phyloP scores from a whole-genome alignment of 768 basidiomycete species.

The Tylopilus plumbeoviolaceoides region DNA sequence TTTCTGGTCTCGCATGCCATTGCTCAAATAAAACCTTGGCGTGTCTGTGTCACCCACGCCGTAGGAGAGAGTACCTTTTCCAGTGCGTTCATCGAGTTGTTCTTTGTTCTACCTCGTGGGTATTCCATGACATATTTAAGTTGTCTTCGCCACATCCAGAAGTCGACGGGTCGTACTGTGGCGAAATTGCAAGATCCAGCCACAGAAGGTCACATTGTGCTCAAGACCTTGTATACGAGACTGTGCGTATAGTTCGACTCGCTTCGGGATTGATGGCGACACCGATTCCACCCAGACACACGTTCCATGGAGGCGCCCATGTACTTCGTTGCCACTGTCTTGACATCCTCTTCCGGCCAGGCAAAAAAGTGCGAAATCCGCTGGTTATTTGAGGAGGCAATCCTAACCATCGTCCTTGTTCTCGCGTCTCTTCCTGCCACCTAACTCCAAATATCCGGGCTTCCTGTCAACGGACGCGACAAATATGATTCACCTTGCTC shows the following conservation, averaged over 20 bases:
- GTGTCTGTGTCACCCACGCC: too few species aligned
- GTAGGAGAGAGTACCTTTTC: too few species aligned
- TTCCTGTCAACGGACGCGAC: conserved; percentile 20
- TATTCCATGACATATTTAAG: conserved; percentile 21
- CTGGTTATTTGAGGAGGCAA: conserved; percentile 3
- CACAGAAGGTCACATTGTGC: conserved; percentile 22
- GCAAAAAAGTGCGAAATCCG: conserved; percentile 24
- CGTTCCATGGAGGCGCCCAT: conserved; percentile 14
- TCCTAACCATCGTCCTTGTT: conserved; percentile 24
- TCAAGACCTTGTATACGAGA: conserved; percentile 20
- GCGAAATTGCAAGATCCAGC: conserved; percentile 17
- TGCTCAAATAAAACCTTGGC: conserved; percentile 8
- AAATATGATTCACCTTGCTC: conserved; percentile 24
- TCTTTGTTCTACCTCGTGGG: conserved; percentile 19
- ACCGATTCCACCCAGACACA: conserved; percentile 16
- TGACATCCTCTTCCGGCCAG: conserved; percentile 21
- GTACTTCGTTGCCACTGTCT: conserved; percentile 9
- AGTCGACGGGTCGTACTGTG: conserved; percentile 24
- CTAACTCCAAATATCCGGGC: conserved; percentile 17
- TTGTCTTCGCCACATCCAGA: too few species aligned
- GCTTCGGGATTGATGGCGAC: background rate
- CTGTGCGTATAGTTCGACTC: conserved; percentile 17
- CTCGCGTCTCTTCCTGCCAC: conserved; percentile 22
- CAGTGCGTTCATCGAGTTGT: conserved; percentile 18
- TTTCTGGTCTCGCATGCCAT: conserved; percentile 20